Evolutionary conservation across 2,329 filamentous ascomycete genomes (phyloP).

Genomic region (Penicillium sp.): DNA sequence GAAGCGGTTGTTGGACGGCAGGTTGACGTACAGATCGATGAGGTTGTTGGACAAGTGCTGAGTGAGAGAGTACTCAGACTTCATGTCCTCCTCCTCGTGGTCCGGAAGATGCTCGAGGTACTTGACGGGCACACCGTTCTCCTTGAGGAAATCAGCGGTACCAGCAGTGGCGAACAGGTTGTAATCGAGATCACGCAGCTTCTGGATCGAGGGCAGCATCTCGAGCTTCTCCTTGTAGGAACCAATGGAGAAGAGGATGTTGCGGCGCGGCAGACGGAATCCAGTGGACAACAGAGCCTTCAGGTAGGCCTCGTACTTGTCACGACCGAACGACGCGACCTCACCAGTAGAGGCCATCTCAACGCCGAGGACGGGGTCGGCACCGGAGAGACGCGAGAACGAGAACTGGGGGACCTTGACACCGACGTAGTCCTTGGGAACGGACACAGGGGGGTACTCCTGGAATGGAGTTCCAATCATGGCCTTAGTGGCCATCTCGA

Average conservation of each 20-base stretch:
- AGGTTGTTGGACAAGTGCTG: slow-evolving; percentile 97
- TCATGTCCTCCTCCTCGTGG: slow-evolving; percentile 71
- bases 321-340: slow-evolving; percentile 90
- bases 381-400: slow-evolving; percentile 93
- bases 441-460: slow-evolving; percentile 74
- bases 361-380: slow-evolving; percentile 92
- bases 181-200: slow-evolving; percentile 86
- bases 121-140: slow-evolving; percentile 87
- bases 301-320: slow-evolving; percentile 97
- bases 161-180: slow-evolving; percentile 95
- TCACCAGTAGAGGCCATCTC: slow-evolving; percentile 99
- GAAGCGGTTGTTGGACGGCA: slow-evolving; percentile 98
- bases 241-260: slow-evolving; percentile 91
- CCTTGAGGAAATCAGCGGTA: slow-evolving; percentile 93
- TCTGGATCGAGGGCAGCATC: slow-evolving; percentile 88
- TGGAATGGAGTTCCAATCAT: slow-evolving; percentile 82
- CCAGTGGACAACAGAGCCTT: slow-evolving; percentile 95
- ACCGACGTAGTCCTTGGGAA: slow-evolving; percentile 80
- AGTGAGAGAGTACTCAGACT: slow-evolving; percentile 93
- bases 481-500: slow-evolving; percentile 97
- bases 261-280: slow-evolving; percentile 93
- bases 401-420: slow-evolving; percentile 99
- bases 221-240: slow-evolving; percentile 98
- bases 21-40: slow-evolving; percentile 97
- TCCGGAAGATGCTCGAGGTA: slow-evolving; percentile 84